Evolutionary conservation across 495 filamentous ascomycete genomes (phyloP).

Genomic region (Hyaloscypha hepaticicola): DNA sequence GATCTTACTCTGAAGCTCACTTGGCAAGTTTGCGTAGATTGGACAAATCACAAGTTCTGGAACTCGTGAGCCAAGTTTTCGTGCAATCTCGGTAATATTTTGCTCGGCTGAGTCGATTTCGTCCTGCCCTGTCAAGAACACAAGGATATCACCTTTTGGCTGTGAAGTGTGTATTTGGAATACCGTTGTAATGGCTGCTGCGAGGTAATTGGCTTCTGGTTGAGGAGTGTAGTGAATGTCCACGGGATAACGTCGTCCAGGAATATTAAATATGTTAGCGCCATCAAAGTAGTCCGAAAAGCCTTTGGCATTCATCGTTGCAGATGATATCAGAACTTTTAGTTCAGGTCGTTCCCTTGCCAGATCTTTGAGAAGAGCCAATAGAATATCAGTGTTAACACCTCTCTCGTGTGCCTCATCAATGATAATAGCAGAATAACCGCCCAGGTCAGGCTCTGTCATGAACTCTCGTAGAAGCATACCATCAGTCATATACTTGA

Average conservation of each 20-base stretch:
- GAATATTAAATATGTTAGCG: slow-evolving; percentile 94
- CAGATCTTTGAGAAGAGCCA: slow-evolving; percentile 90
- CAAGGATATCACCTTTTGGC: slow-evolving; percentile 82
- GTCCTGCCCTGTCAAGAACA: slow-evolving; percentile 88
- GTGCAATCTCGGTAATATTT: slow-evolving; percentile 74
- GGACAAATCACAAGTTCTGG: slow-evolving; percentile 83
- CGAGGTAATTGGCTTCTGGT: slow-evolving; percentile 92
- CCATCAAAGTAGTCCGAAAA: slow-evolving; percentile 93
- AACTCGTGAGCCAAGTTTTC: slow-evolving; percentile 79
- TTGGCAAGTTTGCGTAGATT: slow-evolving; percentile 86
- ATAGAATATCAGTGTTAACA: slow-evolving; percentile 85
- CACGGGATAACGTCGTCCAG: slow-evolving; percentile 85
- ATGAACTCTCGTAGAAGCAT: slow-evolving; percentile 93
- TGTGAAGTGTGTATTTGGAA: slow-evolving; percentile 96
- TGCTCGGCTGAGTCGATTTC: slow-evolving; percentile 86
- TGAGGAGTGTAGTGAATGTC: slow-evolving; percentile 91
- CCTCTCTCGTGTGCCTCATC: slow-evolving; percentile 97
- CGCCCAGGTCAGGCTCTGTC: slow-evolving; percentile 80
- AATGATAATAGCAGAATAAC: slow-evolving; percentile 92
- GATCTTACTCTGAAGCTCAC: slow-evolving; percentile 82
- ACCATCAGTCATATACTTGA: slow-evolving; percentile 98
- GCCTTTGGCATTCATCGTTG: slow-evolving; percentile 93
- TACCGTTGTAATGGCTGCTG: slow-evolving; percentile 86
- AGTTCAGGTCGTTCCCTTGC: slow-evolving; percentile 82
- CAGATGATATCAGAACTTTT: slow-evolving; percentile 90